phyloP scores from a whole-genome alignment of 2,329 filamentous ascomycete genomes.

The Aspergillus amoenus region DNA sequence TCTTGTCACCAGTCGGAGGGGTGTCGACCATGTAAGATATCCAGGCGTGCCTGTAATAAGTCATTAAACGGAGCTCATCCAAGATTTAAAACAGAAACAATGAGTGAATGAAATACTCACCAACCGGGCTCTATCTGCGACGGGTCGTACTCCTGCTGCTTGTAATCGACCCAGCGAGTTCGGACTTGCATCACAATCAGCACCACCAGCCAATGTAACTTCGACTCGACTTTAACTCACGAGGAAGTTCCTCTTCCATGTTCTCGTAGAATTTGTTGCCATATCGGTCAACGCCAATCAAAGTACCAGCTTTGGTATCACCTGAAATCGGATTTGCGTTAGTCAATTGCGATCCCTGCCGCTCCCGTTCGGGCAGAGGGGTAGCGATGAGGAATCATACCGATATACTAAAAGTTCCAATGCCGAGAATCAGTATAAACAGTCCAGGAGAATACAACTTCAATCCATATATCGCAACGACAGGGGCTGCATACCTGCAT shows the following conservation, averaged over 20 bases:
- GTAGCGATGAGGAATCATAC: constrained; percentile 26
- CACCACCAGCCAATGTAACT: constrained; percentile 9
- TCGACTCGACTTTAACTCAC: constrained; percentile 51
- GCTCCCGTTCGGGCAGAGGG: not conserved
- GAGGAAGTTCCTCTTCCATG: constrained; percentile 79
- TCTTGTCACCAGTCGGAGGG: constrained; percentile 73
- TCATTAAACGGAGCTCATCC: not conserved
- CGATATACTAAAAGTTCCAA: constrained; percentile 40
- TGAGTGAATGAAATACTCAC: constrained; percentile 36
- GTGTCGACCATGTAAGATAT: constrained; percentile 91
- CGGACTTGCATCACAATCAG: constrained; percentile 60
- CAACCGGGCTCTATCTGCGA: constrained; percentile 88
- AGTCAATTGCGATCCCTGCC: constrained; percentile 16
- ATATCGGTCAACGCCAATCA: constrained; percentile 81
- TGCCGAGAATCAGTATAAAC: constrained; percentile 22
- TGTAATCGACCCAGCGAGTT: constrained; percentile 97
- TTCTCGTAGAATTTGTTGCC: constrained; percentile 99
- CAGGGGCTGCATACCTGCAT: constrained; percentile 65
- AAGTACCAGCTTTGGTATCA: constrained; percentile 90
- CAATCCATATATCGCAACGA: constrained; percentile 3
- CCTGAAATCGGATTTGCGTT: constrained; percentile 53
- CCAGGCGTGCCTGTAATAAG: constrained; percentile 75
- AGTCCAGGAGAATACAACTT: not conserved
- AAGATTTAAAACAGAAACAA: not conserved
- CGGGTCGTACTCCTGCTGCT: constrained; percentile 66